Base-by-base conservation (phyloP, 352 stramenopile genomes). In the Sclerospora graminicola region DNA sequence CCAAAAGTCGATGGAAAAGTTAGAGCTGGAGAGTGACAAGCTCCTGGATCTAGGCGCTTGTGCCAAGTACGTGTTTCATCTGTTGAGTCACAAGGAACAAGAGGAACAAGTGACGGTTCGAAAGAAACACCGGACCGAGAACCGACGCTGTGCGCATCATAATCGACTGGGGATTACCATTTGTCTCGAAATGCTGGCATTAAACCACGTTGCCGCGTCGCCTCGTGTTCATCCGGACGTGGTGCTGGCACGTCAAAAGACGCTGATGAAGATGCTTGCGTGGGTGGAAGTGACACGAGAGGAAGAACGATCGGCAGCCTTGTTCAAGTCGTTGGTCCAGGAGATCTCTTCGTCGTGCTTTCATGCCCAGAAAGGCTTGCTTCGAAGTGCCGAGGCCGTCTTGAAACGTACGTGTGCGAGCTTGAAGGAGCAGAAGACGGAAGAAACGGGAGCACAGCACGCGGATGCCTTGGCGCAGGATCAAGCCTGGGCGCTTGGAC, bases 151-250 rank as follows among this genome's bases (percentile, higher is more conserved):
- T 28, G 71, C 74, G n/a, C 74, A 87, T 31, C 69, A 84, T 45
- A 87, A 87, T 35, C 69, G 74, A 1, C 72, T 84, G 21, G 69
- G 68, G 0, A 73, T 87, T 41, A 81, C 79, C 31, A 69, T 87
- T 42, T 82, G 64, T 42, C 56, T 87, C 32, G 74, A 84, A 37
- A 57, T 87, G n/a, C 44, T 87, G 10, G 71, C 74, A 2, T 41
- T 87, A n/a, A 70, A 75, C 39, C 57, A 70, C n/a, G 46, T 85
- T 9, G 42, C 45, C 2, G 51, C 41, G 13, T 48, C 63, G 29
- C 28, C 60, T 4, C 30, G 41, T 8, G 53, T 67, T 41, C 48
- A 44, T 14, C 41, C 51, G 20, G 57, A 65, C 2, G 45, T 80
- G 9, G 49, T 76, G 2, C 63, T 52, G 24, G 39, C 36, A 1